Conservation (phyloP, 148 eudicot species). For the Silene uniflora region DNA sequence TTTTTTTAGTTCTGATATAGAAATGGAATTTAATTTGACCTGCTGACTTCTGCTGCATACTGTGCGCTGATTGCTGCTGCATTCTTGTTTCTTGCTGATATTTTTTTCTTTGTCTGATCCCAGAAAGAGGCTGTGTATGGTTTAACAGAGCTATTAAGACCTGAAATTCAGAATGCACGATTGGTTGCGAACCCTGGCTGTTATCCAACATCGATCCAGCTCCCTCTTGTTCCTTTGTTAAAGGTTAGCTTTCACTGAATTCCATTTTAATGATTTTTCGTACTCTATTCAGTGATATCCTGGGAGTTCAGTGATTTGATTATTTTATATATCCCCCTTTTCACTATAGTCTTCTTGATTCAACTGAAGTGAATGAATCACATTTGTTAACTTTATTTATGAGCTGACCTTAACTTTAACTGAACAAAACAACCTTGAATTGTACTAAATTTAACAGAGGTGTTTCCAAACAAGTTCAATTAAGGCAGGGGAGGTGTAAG, state of each 20-base stretch:
- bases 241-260: constrained; percentile 41
- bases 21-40: background rate
- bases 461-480: background rate
- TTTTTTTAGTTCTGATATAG: background rate
- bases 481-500: background rate
- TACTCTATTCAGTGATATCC: background rate
- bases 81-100: background rate
- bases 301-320: background rate
- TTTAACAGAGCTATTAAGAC: constrained; percentile 71
- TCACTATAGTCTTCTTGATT: background rate
- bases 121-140: constrained; percentile 94
- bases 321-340: no score
- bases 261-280: constrained; percentile 1
- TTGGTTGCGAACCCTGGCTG: constrained; percentile 98
- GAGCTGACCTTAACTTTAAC: constrained; percentile 4
- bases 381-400: background rate
- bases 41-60: background rate
- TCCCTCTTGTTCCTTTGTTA: constrained; percentile 86
- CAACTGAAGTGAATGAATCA: background rate
- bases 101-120: constrained; percentile 10
- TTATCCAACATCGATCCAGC: constrained; percentile 84
- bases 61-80: background rate
- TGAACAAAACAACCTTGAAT: background rate
- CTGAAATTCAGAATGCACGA: constrained; percentile 58
- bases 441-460: background rate